phyloP scores from a whole-genome alignment of 257 asterid species.

The Catharanthus roseus region DNA sequence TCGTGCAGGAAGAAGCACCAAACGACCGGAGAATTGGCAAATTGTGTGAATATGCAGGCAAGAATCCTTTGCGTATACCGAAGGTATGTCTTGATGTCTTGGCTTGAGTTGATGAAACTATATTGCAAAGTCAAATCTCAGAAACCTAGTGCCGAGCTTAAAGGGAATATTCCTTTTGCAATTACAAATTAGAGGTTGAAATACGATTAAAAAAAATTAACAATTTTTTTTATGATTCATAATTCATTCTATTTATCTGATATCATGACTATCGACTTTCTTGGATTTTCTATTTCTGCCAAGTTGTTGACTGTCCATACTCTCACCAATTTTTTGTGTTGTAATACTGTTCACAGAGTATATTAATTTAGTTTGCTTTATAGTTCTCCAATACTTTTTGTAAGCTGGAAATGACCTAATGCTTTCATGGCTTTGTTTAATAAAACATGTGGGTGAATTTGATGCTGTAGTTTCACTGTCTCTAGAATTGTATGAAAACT shows the following conservation, averaged over 20 bases:
- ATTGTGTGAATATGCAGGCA: slow-evolving; percentile 87
- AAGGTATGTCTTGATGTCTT: slow-evolving; percentile 47
- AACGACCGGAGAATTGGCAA: slow-evolving; percentile 90
- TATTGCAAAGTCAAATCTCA: too few species aligned
- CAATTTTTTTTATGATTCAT: too few species aligned
- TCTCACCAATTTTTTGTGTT: too few species aligned
- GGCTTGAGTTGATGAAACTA: neutral
- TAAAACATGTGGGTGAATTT: neutral
- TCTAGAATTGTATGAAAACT: neutral
- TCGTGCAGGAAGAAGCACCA: slow-evolving; percentile 71
- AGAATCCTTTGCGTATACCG: slow-evolving; percentile 95
- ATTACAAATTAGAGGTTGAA: too few species aligned
- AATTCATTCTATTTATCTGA: too few species aligned
- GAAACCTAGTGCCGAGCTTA: too few species aligned
- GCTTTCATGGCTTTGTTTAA: neutral
- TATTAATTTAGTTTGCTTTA: neutral
- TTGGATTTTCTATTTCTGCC: too few species aligned
- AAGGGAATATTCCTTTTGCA: too few species aligned
- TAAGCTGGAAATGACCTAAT: neutral
- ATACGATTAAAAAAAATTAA: too few species aligned
- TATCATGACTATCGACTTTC: too few species aligned
- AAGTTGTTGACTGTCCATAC: too few species aligned
- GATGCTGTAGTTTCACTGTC: neutral
- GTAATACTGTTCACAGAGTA: too few species aligned
- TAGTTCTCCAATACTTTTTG: neutral